Percentiles rank a stretch among this genome's conserved stretches.
Evolutionary conservation across 2,329 filamentous ascomycete genomes (phyloP).

Genomic region (Cytospora piceicola): DNA sequence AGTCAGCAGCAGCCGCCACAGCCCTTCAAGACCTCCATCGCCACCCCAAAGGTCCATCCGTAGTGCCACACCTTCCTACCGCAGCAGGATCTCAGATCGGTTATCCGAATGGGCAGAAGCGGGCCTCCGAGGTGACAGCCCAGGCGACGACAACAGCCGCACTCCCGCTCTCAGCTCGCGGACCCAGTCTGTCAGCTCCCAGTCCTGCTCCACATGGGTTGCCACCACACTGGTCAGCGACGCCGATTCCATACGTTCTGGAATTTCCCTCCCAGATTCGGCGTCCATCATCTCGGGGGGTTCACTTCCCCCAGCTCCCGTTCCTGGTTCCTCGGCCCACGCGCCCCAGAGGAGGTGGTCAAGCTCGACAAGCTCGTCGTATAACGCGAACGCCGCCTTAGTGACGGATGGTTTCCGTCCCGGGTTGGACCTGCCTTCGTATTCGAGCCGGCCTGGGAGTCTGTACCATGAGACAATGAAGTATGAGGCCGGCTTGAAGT

Average conservation of each 20-base stretch:
- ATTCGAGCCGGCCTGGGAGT: slow-evolving; percentile 27
- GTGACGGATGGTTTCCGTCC: slow-evolving; percentile 28
- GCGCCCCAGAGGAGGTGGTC: slow-evolving; percentile 28
- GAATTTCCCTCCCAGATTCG: slow-evolving; percentile 15
- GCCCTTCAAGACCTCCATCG: slow-evolving; percentile 14
- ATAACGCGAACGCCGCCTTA: slow-evolving; percentile 23
- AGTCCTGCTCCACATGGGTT: slow-evolving; percentile 16
- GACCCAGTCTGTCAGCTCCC: slow-evolving; percentile 3
- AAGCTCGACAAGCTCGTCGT: slow-evolving; percentile 31
- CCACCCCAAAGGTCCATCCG: slow-evolving; percentile 18
- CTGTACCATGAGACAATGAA: slow-evolving; percentile 29
- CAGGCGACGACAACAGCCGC: slow-evolving; percentile 5
- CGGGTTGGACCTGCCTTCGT: slow-evolving; percentile 6
- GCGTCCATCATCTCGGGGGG: slow-evolving; percentile 15
- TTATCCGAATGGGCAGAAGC: slow-evolving; percentile 7
- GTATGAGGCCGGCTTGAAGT: slow-evolving; percentile 24
- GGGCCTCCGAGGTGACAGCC: not conserved
- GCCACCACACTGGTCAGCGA: slow-evolving; percentile 22
- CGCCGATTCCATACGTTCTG: slow-evolving; percentile 20
- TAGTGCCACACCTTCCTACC: slow-evolving; percentile 20
- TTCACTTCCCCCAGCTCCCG: slow-evolving; percentile 11
- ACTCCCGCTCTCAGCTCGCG: slow-evolving; percentile 9
- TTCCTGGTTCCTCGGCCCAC: slow-evolving; percentile 1
- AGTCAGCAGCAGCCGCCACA: slow-evolving; percentile 3
- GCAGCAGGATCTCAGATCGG: not conserved